Evolutionary conservation across 2,329 filamentous ascomycete genomes (phyloP), one percentile per base, ranked within the genome.

Genomic region (Chaetothyriales sp.): DNA sequence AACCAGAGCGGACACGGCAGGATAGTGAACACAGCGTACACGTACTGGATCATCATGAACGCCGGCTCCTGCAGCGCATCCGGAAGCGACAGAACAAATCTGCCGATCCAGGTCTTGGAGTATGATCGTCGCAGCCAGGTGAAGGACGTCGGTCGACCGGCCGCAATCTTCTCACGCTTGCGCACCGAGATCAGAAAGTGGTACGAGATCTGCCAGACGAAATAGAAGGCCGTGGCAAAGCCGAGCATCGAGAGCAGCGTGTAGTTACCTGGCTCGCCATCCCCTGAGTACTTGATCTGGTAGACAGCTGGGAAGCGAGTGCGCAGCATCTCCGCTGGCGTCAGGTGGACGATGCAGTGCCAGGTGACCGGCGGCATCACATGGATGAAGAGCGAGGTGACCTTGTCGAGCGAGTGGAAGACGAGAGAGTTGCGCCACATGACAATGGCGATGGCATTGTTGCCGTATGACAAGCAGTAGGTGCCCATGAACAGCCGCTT

Each of bases 341-440:
- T 74, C 18, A 96, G 74, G 65, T 98, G 92, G 15, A 95, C 85
- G 12, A 98, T 75, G 63, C 87, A 93, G 67, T 98, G 92, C 10
- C 98, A 76, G 1, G 89, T 86, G 5, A 85, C 90, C 58, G 89
- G 95, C 1, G 92, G 92, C 90, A 98, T 98, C 62, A 98, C 94
- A 67, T 98, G 92, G 60, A 98, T 95, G 70, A 98, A 98, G n/a
- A 98, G 76, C 65, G 80, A 83, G 10, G 89, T 93, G 54, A 96
- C 88, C 69, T 98, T 98, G 74, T 98, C 92, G 68, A 98, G 81
- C 64, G 87, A 94, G 73, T 98, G 92, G 67, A 98, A 98, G 46
- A 98, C 92, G 63, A 98, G 78, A 28, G 89, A 95, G 66, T 98
- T 98, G 57, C 92, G 81, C 92, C 92, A 98, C 89, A 98, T 92